Evolutionary conservation across 2,329 filamentous ascomycete genomes (phyloP), one percentile per base, ranked within the genome.

Genomic region (Venturia asperata): DNA sequence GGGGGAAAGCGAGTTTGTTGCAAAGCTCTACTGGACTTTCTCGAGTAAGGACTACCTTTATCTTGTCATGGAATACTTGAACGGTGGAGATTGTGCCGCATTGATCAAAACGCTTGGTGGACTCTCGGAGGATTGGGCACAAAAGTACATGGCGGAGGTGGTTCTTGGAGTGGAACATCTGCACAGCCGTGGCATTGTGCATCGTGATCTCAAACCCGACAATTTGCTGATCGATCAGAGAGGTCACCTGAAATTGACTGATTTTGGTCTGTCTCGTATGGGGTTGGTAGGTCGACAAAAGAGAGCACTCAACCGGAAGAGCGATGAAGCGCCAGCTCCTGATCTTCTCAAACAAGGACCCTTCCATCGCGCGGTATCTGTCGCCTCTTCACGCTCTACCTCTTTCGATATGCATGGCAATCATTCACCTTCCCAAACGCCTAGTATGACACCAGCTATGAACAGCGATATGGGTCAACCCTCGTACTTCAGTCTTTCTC

Each of bases 1-100:
- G 78, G 94, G 94, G 27, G 92, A 97, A 76, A 99, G 95, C 75
- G 94, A 99, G 67, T 99, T 99, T 74, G 94, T 99, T 66, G 94
- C 94, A 34, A 99, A 99, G 79, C 83, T 99, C 15, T 99, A 97
- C 78, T 99, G 95, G 95, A 99, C 94, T 0, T 99, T 99, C 73
- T 96, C 94, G 4, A 99, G 93, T 82, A 99, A 99, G 74, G 94
- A 99, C 73, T 99, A 97, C 73, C 86, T 99, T 30, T 99, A 97
- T 74, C 82, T 99, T 66, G 94, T 99, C 30, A 99, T 99, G 94
- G 94, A 99, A 74, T 99, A 99, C 77, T 82, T 99, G 66, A 99
- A 97, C 70, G 94, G 94, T 43, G 94, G 94, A 58, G 94, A 99
- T 72, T 99, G 93, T 74, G 94, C 95, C 61, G 96, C 94, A 6